Evolutionary conservation across 768 basidiomycete species (phyloP).

Genomic region (Leccinum olivaceopallidum): DNA sequence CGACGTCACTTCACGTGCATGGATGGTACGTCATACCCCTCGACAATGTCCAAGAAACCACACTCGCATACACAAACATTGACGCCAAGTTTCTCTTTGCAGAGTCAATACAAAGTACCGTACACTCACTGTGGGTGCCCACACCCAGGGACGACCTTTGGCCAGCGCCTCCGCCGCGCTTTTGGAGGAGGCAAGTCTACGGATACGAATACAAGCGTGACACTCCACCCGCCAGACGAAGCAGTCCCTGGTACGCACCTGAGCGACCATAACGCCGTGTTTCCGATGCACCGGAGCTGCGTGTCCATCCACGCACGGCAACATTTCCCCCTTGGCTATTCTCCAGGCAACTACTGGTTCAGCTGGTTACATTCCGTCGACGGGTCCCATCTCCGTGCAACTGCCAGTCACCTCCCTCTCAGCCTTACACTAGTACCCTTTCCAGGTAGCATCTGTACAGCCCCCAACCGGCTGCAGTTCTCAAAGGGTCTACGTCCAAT

Average conservation of each 20-base stretch:
- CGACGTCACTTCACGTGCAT: constrained; percentile 51
- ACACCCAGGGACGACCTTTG: constrained; percentile 43
- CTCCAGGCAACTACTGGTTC: no score
- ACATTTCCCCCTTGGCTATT: not conserved
- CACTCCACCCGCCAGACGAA: constrained; percentile 35
- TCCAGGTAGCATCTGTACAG: no score
- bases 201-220: constrained; percentile 8
- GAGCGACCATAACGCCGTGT: constrained; percentile 53
- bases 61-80: not conserved
- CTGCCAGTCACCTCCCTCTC: no score
- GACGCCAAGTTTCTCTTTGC: not conserved
- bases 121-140: constrained; percentile 65
- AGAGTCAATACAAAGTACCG: constrained; percentile 48
- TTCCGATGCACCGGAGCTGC: constrained; percentile 27
- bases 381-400: no score
- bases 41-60: not conserved
- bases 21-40: constrained; percentile 38
- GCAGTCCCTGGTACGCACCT: constrained; percentile 48
- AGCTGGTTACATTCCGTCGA: no score
- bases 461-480: no score
- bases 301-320: not conserved
- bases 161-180: constrained; percentile 40
- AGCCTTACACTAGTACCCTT: no score
- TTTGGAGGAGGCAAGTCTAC: not conserved
- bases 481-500: no score